Percentiles rank a stretch among this genome's conserved stretches.
These are phyloP conservation scores for Penicillium bovifimosum DNA, from an alignment of 495 filamentous ascomycete species.

Conservation along the genomic window DNA sequence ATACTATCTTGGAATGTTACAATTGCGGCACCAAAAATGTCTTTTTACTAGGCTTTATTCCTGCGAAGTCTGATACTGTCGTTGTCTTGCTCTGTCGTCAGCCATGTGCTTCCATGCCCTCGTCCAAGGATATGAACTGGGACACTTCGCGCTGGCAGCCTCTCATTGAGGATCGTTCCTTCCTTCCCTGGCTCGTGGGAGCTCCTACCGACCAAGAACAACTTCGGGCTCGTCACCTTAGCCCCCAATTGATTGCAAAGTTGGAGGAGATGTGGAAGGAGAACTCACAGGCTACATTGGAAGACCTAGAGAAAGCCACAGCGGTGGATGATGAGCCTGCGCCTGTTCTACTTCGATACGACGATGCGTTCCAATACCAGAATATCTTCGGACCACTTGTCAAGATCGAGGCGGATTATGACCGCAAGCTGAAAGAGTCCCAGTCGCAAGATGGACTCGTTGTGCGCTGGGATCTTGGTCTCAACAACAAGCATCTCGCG, in stretches of 20 bases:
- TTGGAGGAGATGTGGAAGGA: conserved; percentile 99
- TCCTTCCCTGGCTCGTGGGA: conserved; percentile 88
- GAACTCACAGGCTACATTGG: conserved; percentile 80
- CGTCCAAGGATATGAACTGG: conserved; percentile 99
- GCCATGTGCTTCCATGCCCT: conserved; percentile 88
- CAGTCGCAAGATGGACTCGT: conserved; percentile 92
- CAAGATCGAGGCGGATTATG: conserved; percentile 99
- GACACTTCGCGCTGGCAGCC: conserved; percentile 98
- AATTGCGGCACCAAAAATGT: conserved; percentile 99
- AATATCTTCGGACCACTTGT: conserved; percentile 98
- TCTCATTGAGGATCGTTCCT: conserved; percentile 93
- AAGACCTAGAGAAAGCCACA: conserved; percentile 88
- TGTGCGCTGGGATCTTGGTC: conserved; percentile 91
- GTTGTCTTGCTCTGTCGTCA: conserved; percentile 96
- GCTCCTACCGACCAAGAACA: conserved; percentile 91
- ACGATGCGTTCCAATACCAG: conserved; percentile 97
- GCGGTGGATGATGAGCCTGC: conserved; percentile 94
- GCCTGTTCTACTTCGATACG: conserved; percentile 88
- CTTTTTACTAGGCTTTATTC: conserved; percentile 98
- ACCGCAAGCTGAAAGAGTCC: conserved; percentile 96
- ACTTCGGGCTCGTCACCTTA: conserved; percentile 87
- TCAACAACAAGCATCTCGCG: conserved; percentile 96
- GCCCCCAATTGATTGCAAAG: conserved; percentile 92
- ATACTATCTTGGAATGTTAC: conserved; percentile 97
- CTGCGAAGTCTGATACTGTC: conserved; percentile 97